These are phyloP conservation scores for Rhizopogon vesiculosus DNA, from an alignment of 768 basidiomycete genomes.

Conservation along the genomic window DNA sequence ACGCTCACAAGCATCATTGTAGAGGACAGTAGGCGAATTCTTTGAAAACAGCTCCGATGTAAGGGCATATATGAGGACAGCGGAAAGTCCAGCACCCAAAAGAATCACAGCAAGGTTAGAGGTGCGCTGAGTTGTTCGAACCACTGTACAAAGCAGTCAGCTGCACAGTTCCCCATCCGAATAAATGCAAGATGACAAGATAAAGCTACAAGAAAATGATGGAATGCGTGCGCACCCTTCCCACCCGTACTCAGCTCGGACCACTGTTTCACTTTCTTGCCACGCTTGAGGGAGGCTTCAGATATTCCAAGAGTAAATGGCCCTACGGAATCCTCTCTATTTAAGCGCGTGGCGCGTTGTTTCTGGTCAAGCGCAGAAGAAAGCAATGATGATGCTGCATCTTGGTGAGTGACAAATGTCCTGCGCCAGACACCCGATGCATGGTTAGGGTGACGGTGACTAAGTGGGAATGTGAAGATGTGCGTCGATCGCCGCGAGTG, in stretches of 20 bases:
- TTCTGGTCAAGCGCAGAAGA: conserved; percentile 63
- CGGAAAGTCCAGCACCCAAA: conserved; percentile 77
- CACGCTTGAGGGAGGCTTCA: conserved; percentile 46
- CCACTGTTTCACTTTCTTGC: conserved; percentile 67
- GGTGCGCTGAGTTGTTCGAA: conserved; percentile 47
- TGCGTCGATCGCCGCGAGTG: not conserved
- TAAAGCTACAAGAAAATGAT: not conserved
- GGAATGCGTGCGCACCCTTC: conserved; percentile 50
- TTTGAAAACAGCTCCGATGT: conserved; percentile 84
- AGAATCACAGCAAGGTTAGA: conserved; percentile 53
- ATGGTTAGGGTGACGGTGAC: not conserved
- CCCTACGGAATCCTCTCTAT: conserved; percentile 60
- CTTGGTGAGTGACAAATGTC: conserved; percentile 46
- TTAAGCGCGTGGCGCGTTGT: conserved; percentile 31
- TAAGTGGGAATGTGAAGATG: not conserved
- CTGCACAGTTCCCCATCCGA: conserved; percentile 5
- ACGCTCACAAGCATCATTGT: conserved; percentile 52
- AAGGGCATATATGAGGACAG: conserved; percentile 69
- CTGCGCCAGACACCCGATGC: conserved; percentile 3
- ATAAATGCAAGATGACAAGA: conserved; percentile 8
- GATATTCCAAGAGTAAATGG: conserved; percentile 75
- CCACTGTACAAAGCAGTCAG: conserved; percentile 29
- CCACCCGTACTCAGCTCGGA: conserved; percentile 71
- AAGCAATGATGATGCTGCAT: conserved; percentile 44
- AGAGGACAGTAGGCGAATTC: conserved; percentile 82